A percentile compares a stretch with the other conserved stretches of the same genome.
Conservation (phyloP, 805 yeast species). For the Saccharomycopsis olivae region DNA sequence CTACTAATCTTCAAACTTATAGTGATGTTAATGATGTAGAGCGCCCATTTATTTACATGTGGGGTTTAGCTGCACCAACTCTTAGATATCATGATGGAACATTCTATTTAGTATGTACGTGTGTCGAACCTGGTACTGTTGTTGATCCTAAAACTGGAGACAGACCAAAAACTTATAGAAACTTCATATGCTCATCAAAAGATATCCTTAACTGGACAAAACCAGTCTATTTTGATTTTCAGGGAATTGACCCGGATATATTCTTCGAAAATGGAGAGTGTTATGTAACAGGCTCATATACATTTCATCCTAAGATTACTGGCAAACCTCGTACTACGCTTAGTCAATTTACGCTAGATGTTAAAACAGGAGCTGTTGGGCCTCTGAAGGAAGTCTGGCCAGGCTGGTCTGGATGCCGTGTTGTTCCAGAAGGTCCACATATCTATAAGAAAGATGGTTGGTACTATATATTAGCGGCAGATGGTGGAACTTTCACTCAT, state of each 20-base stretch:
- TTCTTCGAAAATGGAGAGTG: slow-evolving; percentile 6
- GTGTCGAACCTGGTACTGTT: slow-evolving; percentile 12
- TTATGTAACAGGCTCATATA: slow-evolving; percentile 14
- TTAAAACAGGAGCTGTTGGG: slow-evolving; percentile 3
- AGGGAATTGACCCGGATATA: slow-evolving; percentile 16
- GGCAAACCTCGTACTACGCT: slow-evolving; percentile 11
- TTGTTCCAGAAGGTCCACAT: slow-evolving; percentile 15
- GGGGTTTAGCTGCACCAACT: slow-evolving; percentile 15
- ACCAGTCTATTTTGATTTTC: slow-evolving; percentile 14
- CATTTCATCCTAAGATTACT: slow-evolving; percentile 2
- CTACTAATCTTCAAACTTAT: slow-evolving; percentile 7
- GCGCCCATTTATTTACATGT: slow-evolving; percentile 13
- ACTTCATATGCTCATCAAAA: slow-evolving; percentile 5
- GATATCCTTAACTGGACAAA: slow-evolving; percentile 12
- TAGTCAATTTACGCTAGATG: slow-evolving; percentile 5
- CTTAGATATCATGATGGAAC: slow-evolving; percentile 7
- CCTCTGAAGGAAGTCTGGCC: slow-evolving; percentile 9
- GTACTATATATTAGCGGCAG: slow-evolving; percentile 10
- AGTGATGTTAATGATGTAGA: slow-evolving; percentile 3
- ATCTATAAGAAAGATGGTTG: slow-evolving; percentile 10
- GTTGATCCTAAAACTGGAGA: not conserved
- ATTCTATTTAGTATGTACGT: slow-evolving; percentile 12
- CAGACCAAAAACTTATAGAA: slow-evolving; percentile 6
- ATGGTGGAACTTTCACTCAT: slow-evolving; percentile 13
- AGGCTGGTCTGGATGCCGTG: slow-evolving; percentile 13